Evolutionary conservation across 2,329 filamentous ascomycete species (phyloP), one percentile per base, ranked within the genome.

Genomic region (Fusarium phyllophilum): DNA sequence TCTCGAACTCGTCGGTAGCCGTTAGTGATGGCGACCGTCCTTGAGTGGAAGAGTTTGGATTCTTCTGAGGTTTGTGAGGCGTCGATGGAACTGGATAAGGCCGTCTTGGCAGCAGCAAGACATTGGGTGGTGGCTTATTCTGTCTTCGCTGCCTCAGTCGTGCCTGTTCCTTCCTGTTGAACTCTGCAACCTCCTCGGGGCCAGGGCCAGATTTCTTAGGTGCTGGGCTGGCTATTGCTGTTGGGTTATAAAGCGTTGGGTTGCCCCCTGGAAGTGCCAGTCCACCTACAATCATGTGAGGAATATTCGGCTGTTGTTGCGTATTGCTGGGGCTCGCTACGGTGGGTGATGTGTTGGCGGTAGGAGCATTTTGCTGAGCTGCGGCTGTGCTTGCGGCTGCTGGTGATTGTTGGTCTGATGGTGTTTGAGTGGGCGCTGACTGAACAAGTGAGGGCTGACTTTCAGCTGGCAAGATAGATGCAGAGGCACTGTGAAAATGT

Each of bases 241-340:
- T 33, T 49, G 45, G 31, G 24, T 36, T 41, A 8, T 22, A 41
- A 12, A 36, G 54, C 15, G 41, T 29, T 14, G 36, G 49, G 52
- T 72, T 75, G 29, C 70, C 68, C 31, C 68, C 66, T 44, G 75
- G 63, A 20, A 73, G n/a, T 18, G 69, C 51, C n/a, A 70, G 24
- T 17, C 59, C 63, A 8, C 60, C 72, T 39, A 64, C 26, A 26
- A 56, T 26, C 0, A 60, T 36, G 10, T 42, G 34, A 39, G 42
- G 9, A 24, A 52, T 46, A 38, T 22, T 12, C 17, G 52, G 38
- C 15, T 36, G 59, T 36, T 46, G 39, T n/a, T 51, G 41, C 38
- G n/a, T 38, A 9, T 39, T 29, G 33, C 26, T 69, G 33, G 49
- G 31, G 6, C 34, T 45, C 14, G 44, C 12, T 31, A 20, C 38